Evolutionary conservation across 2,329 filamentous ascomycete genomes (phyloP), one percentile per base, ranked within the genome.

Genomic region (Colletotrichum musae): DNA sequence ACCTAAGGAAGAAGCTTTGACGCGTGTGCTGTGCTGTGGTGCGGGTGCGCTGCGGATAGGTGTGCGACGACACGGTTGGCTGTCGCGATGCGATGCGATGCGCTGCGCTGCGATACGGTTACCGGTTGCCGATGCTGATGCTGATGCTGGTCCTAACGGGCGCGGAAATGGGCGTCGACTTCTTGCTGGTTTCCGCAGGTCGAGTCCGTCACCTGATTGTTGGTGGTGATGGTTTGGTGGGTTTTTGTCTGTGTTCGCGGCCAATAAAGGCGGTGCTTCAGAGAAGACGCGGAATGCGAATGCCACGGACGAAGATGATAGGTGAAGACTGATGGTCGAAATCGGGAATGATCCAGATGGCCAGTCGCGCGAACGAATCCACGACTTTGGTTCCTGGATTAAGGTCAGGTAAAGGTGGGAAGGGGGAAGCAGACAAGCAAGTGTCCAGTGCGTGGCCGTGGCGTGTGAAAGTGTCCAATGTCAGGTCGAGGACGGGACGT

Each of bases 181-280:
- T 24, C 18, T 18, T 57, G 65, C 79, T 77, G 75, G 74, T 72
- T 74, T 83, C 82, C 82, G 83, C 83, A 85, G 83, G 73, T 68
- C 72, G 74, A 67, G 70, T 74, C 70, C 79, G 86, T 88, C 87
- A 88, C 85, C 85, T 87, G 87, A 88, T 81, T 70, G 73, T 74
- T 66, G 70, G 68, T 50, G 47, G 6, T n/a, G 32, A 10, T 32
- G 24, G 15, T n/a, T 7, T n/a, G 32, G 32, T 32, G 24, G 15
- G 18, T 26, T 48, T 51, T n/a, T 45, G 41, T 26, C 21, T 45
- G 16, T 16, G 69, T 68, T 77, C 72, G 78, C 75, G n/a, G n/a
- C n/a, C 47, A 50, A 50, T 21, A 86, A 86, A 88, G 88, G 88
- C 88, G 75, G 74, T 72, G 77, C n/a, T 18, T 18, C 78, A 85